Conservation (phyloP, 495 filamentous ascomycete genomes). For the Neurospora tetraspora region DNA sequence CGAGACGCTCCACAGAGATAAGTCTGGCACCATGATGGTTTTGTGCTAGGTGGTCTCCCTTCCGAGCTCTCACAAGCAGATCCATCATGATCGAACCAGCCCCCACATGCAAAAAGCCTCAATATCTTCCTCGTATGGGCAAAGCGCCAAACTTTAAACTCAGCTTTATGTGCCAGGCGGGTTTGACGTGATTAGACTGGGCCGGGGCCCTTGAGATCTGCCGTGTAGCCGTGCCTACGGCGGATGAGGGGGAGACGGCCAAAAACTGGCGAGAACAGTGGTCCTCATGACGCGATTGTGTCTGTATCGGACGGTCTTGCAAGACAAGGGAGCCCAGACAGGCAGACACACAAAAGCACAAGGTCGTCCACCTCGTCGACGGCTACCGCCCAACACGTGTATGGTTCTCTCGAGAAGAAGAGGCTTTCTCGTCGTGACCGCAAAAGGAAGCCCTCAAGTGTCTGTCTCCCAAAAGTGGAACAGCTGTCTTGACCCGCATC, state of each 20-base stretch:
- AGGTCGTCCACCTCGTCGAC: neutral
- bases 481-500: neutral
- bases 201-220: neutral
- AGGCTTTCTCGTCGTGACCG: neutral
- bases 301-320: neutral
- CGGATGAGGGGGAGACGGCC: neutral
- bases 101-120: neutral
- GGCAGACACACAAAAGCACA: neutral
- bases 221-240: neutral
- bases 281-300: neutral
- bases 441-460: neutral
- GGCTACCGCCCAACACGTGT: neutral
- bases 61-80: neutral
- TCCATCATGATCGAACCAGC: neutral
- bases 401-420: neutral
- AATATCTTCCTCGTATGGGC: neutral
- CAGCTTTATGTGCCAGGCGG: neutral
- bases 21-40: conserved; percentile 1
- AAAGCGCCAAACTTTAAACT: neutral
- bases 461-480: conserved; percentile 6
- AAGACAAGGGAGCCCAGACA: neutral
- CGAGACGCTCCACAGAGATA: neutral
- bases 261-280: neutral
- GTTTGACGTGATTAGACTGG: neutral
- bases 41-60: neutral